A percentile compares a stretch with the other conserved stretches of the same genome.
These are phyloP conservation scores for Incumbomyces delicatus DNA, from an alignment of 2,329 filamentous ascomycete genomes.

Conservation along the genomic window DNA sequence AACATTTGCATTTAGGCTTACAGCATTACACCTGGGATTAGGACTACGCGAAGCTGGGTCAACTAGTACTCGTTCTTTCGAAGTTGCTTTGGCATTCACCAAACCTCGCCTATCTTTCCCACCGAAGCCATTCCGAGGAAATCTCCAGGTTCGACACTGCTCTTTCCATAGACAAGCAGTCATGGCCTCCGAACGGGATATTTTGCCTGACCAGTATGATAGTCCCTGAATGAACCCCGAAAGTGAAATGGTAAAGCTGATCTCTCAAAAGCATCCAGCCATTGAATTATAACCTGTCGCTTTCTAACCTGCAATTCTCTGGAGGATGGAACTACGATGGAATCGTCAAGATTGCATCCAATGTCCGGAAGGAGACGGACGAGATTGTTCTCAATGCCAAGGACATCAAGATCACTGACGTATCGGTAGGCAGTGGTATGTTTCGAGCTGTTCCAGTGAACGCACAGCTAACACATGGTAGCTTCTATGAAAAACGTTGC, in stretches of 20 bases:
- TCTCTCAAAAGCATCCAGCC: slow-evolving; percentile 57
- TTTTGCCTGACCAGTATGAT: slow-evolving; percentile 30
- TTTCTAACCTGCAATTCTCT: slow-evolving; percentile 65
- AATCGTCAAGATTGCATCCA: slow-evolving; percentile 67
- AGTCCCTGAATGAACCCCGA: background rate
- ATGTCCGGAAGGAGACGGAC: slow-evolving; percentile 61
- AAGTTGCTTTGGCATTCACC: slow-evolving; percentile 5
- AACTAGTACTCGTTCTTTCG: too few species aligned
- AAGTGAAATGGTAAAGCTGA: background rate
- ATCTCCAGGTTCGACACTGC: slow-evolving; percentile 26
- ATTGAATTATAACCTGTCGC: slow-evolving; percentile 71
- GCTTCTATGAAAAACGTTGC: slow-evolving; percentile 43
- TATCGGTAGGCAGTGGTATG: slow-evolving; percentile 49
- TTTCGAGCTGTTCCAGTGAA: background rate
- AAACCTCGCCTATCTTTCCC: slow-evolving; percentile 1
- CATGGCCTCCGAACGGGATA: slow-evolving; percentile 38
- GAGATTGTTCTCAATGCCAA: slow-evolving; percentile 77
- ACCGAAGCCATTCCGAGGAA: background rate
- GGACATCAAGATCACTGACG: slow-evolving; percentile 65
- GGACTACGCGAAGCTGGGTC: slow-evolving; percentile 4
- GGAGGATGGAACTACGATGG: slow-evolving; percentile 76
- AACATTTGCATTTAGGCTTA: slow-evolving; percentile 4
- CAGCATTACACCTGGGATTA: slow-evolving; percentile 12
- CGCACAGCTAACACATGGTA: slow-evolving; percentile 2
- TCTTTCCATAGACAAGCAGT: slow-evolving; percentile 30